These are phyloP conservation scores for Calcarisporium arbuscula DNA, from an alignment of 2,329 filamentous ascomycete genomes.

Conservation along the genomic window DNA sequence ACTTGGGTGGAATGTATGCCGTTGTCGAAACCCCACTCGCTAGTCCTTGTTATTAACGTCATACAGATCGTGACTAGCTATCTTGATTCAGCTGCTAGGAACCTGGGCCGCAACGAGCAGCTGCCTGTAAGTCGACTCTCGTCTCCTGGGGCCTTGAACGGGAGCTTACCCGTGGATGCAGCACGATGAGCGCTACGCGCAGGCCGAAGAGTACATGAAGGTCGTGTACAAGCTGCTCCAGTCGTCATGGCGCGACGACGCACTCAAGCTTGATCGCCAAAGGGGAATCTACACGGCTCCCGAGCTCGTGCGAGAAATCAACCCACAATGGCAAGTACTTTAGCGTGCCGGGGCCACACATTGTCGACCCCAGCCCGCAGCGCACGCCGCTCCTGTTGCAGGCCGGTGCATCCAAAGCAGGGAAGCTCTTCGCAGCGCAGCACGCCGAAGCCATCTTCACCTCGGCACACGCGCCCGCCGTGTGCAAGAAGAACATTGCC, in stretches of 20 bases:
- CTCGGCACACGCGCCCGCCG: constrained; percentile 55
- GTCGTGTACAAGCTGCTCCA: constrained; percentile 63
- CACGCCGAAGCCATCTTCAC: constrained; percentile 69
- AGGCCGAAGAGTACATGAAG: constrained; percentile 58
- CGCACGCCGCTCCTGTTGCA: constrained; percentile 64
- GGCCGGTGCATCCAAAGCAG: constrained; percentile 60
- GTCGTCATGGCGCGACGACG: constrained; percentile 61
- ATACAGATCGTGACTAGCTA: constrained; percentile 62
- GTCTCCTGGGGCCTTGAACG: constrained; percentile 1
- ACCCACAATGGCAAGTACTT: constrained; percentile 61
- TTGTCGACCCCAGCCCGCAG: constrained; percentile 61
- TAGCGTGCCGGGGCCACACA: constrained; percentile 57
- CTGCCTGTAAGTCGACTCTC: constrained; percentile 16
- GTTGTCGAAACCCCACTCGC: too few species aligned
- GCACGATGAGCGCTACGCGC: constrained; percentile 61
- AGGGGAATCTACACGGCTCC: constrained; percentile 50
- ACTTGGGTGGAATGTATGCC: constrained; percentile 48
- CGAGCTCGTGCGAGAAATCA: constrained; percentile 53
- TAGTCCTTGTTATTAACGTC: too few species aligned
- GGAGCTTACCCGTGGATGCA: too few species aligned
- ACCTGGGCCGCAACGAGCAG: constrained; percentile 54
- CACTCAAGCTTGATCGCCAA: constrained; percentile 53
- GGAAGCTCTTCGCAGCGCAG: constrained; percentile 60
- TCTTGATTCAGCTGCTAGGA: constrained; percentile 61
- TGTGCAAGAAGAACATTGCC: constrained; percentile 55